A percentile compares a stretch with the other conserved stretches of the same genome.
Conservation (phyloP, 768 basidiomycete species). For the Lentinus brumalis region DNA sequence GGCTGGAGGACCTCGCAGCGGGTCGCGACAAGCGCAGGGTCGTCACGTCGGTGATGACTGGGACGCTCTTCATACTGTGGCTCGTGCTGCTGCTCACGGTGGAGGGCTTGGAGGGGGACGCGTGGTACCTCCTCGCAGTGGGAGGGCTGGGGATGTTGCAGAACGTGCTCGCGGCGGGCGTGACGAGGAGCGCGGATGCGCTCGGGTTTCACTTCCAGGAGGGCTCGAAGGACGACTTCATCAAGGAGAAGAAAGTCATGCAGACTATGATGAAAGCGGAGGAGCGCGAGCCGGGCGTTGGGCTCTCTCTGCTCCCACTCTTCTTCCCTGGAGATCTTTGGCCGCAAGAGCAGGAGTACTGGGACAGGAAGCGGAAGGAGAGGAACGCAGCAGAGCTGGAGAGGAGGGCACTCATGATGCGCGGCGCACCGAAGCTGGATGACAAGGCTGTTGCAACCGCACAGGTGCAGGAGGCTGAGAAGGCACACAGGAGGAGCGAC, state of each 20-base stretch:
- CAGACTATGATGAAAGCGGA: slow-evolving; percentile 17
- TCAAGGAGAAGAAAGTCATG: slow-evolving; percentile 22
- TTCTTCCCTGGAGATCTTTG: slow-evolving; percentile 25
- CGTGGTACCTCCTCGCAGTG: slow-evolving; percentile 29
- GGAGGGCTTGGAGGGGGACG: slow-evolving; percentile 19
- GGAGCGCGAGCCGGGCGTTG: slow-evolving; percentile 16
- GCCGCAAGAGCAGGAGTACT: slow-evolving; percentile 16
- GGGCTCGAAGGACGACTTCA: not conserved
- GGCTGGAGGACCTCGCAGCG: slow-evolving; percentile 34
- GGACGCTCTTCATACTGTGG: slow-evolving; percentile 24
- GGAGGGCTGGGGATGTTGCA: slow-evolving; percentile 31
- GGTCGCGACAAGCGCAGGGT: slow-evolving; percentile 19
- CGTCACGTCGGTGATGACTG: slow-evolving; percentile 14
- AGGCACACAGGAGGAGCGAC: not conserved
- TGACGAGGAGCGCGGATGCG: slow-evolving; percentile 21
- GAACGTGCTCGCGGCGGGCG: slow-evolving; percentile 29
- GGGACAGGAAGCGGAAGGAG: slow-evolving; percentile 8
- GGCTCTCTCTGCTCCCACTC: slow-evolving; percentile 19
- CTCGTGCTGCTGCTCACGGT: slow-evolving; percentile 29
- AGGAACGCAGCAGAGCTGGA: not conserved
- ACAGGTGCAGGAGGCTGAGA: not conserved
- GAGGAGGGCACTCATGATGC: not conserved
- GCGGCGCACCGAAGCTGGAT: not conserved
- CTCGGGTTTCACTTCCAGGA: slow-evolving; percentile 27
- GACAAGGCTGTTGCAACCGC: not conserved